phyloP scores from a whole-genome alignment of 148 eudicot genomes.

The Polygonum aviculare region DNA sequence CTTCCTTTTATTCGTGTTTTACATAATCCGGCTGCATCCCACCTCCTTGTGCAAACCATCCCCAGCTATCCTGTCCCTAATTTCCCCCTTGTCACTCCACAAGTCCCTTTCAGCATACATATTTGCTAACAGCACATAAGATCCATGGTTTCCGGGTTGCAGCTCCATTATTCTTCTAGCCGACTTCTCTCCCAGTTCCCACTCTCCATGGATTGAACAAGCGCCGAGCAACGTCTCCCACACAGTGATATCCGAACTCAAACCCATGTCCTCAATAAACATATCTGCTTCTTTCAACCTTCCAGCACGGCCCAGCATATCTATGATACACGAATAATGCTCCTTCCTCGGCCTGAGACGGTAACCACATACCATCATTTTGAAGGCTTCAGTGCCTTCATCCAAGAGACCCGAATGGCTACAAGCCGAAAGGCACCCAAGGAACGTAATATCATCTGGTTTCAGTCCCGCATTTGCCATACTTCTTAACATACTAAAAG shows the following conservation, averaged over 20 bases:
- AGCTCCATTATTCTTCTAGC: slow-evolving; percentile 19
- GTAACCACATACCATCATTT: slow-evolving; percentile 19
- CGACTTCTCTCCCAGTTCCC: slow-evolving; percentile 20
- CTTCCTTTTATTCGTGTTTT: neutral
- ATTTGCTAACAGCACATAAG: slow-evolving; percentile 32
- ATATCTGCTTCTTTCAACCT: slow-evolving; percentile 27
- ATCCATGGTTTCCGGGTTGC: slow-evolving; percentile 17
- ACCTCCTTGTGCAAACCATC: slow-evolving; percentile 19
- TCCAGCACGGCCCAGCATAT: slow-evolving; percentile 37
- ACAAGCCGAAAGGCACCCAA: slow-evolving; percentile 30
- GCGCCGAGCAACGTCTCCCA: slow-evolving; percentile 37
- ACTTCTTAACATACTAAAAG: slow-evolving; percentile 16
- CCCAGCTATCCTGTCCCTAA: slow-evolving; percentile 18
- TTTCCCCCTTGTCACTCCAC: slow-evolving; percentile 31
- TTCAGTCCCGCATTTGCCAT: slow-evolving; percentile 17
- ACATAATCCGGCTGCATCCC: slow-evolving; percentile 19
- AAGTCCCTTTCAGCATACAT: slow-evolving; percentile 31
- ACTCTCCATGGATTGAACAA: slow-evolving; percentile 30
- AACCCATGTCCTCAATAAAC: slow-evolving; percentile 23
- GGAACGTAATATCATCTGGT: slow-evolving; percentile 31
- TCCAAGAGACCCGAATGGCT: slow-evolving; percentile 27
- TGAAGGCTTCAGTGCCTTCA: slow-evolving; percentile 22
- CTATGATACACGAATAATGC: slow-evolving; percentile 32
- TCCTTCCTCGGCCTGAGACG: slow-evolving; percentile 22
- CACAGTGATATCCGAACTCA: slow-evolving; percentile 17